Conservation (phyloP, 1,284 basidiomycete genomes). For the Pascua sp. region DNA sequence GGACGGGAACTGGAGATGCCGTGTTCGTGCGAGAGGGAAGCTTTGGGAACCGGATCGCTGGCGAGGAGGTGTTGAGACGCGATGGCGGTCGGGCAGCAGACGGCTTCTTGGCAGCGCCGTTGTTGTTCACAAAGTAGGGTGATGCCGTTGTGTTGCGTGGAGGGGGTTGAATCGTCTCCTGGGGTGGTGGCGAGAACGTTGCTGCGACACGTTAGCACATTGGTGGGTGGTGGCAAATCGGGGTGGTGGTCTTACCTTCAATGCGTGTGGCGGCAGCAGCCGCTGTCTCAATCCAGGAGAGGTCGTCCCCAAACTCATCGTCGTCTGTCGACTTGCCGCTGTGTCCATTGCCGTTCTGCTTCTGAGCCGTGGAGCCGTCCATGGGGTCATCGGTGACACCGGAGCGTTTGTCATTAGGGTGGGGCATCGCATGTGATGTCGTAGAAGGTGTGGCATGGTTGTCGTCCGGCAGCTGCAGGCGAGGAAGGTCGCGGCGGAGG, state of each 20-base stretch:
- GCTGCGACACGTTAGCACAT: no score
- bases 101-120: not conserved
- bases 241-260: not conserved
- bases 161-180: no score
- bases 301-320: constrained; percentile 52
- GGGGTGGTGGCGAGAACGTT: not conserved
- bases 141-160: not conserved
- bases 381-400: no score
- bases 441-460: no score
- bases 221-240: not conserved
- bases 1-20: not conserved
- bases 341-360: constrained; percentile 53
- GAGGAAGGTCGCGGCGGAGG: no score
- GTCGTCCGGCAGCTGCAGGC: no score
- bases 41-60: constrained; percentile 9
- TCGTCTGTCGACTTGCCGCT: constrained; percentile 55
- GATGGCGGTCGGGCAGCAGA: not conserved
- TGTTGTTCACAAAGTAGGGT: not conserved
- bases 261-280: not conserved
- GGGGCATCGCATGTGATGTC: no score
- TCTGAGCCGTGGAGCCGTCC: no score
- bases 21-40: not conserved
- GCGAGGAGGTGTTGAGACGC: not conserved
- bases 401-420: no score
- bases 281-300: no score